Conservation (phyloP, 2,329 filamentous ascomycete genomes). For the Xylaria hypoxylon region DNA sequence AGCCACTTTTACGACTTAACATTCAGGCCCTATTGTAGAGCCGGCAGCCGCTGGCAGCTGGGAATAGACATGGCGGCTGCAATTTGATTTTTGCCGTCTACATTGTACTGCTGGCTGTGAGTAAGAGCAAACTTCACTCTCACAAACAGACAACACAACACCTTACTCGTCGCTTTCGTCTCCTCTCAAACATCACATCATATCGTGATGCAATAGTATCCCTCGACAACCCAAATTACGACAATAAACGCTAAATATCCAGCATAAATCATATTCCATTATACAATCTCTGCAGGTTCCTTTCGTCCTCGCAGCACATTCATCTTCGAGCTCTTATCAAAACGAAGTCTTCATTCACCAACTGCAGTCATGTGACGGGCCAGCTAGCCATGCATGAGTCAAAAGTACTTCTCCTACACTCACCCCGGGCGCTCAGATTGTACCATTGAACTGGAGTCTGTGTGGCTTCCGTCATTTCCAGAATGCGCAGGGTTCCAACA, state of each 20-base stretch:
- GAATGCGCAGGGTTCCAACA: slow-evolving; percentile 39
- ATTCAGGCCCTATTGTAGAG: too few species aligned
- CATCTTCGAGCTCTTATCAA: background rate
- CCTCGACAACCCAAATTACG: background rate
- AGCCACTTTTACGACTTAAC: background rate
- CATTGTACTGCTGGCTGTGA: background rate
- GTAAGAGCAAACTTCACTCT: background rate
- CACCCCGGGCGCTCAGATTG: slow-evolving; percentile 26
- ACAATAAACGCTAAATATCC: too few species aligned
- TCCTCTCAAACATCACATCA: background rate
- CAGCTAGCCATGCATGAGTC: slow-evolving; percentile 41
- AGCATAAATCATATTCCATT: too few species aligned
- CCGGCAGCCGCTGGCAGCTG: slow-evolving; percentile 9
- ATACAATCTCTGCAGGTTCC: background rate
- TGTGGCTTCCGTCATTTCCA: slow-evolving; percentile 49
- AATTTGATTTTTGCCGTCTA: background rate
- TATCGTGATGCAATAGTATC: background rate
- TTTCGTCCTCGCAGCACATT: background rate
- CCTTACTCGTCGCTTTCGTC: background rate
- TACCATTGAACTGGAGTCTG: slow-evolving; percentile 15
- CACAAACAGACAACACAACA: slow-evolving; percentile 6
- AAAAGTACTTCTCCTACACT: slow-evolving; percentile 28
- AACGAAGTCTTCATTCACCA: slow-evolving; percentile 1
- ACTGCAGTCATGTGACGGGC: slow-evolving; percentile 30
- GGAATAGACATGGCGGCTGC: background rate